Percentiles rank a stretch among this genome's conserved stretches.
Conservation (phyloP, 148 eudicot genomes). For the Fagopyrum homotropicum region DNA sequence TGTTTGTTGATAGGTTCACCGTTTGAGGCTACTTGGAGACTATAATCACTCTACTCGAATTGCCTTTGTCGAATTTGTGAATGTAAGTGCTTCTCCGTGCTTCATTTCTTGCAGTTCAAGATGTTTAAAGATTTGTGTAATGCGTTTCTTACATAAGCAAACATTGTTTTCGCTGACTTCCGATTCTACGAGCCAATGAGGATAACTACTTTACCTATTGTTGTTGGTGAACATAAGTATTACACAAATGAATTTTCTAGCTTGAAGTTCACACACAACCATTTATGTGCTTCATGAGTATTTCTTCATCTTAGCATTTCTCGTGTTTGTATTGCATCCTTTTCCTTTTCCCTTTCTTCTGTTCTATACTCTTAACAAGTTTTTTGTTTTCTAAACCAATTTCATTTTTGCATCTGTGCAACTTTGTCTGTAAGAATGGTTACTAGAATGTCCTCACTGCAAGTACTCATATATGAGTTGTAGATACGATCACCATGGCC, state of each 20-base stretch:
- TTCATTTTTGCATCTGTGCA: not conserved
- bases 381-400: not conserved
- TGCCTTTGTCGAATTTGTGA: constrained; percentile 14
- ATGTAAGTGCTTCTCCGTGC: constrained; percentile 5
- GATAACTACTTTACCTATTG: not conserved
- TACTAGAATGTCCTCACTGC: not conserved
- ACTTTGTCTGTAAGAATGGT: not conserved
- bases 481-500: not conserved
- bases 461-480: not conserved
- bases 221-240: not conserved
- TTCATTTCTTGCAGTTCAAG: not conserved
- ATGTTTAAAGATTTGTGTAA: not conserved
- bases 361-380: not conserved
- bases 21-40: constrained; percentile 16
- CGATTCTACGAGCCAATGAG: not conserved
- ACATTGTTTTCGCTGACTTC: not conserved
- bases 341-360: not conserved
- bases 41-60: constrained; percentile 14
- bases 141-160: not conserved
- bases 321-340: not conserved
- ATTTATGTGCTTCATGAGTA: not conserved
- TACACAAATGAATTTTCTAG: not conserved
- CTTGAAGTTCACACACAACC: not conserved
- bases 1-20: constrained; percentile 14
- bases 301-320: not conserved